These are phyloP conservation scores for Nidularia pulvinata DNA, from an alignment of 768 basidiomycete species.

Conservation along the genomic window DNA sequence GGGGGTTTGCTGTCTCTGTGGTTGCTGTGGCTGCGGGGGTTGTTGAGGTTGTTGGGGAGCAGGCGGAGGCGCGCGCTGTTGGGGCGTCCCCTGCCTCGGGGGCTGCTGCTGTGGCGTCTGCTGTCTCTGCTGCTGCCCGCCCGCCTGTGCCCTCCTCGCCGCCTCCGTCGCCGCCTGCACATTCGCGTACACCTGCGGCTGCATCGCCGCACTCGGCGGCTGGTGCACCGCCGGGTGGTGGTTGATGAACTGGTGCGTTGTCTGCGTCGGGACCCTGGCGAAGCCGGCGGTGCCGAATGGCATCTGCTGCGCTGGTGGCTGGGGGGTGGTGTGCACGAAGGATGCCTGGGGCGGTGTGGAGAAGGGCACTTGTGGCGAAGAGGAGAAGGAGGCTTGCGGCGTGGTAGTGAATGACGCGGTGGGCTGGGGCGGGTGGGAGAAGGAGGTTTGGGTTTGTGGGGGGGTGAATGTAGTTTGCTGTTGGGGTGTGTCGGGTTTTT, in stretches of 20 bases:
- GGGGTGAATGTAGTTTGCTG: conserved; percentile 28
- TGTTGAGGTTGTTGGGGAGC: conserved; percentile 2
- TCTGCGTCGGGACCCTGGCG: too few relatives aligned
- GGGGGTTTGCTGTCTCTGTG: conserved; percentile 13
- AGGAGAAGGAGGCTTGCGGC: conserved; percentile 5
- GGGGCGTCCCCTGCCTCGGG: conserved; percentile 7
- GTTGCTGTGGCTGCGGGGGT: conserved; percentile 11
- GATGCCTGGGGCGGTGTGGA: conserved; percentile 18
- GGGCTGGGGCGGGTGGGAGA: conserved; percentile 17
- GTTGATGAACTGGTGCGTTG: too few relatives aligned
- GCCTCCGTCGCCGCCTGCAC: conserved; percentile 25
- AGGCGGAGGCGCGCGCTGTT: background rate
- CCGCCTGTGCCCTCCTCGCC: conserved; percentile 3
- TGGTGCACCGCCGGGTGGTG: background rate
- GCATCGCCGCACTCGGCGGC: conserved; percentile 17
- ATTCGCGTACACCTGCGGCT: conserved; percentile 32
- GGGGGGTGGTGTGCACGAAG: conserved; percentile 7
- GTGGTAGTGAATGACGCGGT: conserved; percentile 31
- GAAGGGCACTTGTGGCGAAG: background rate
- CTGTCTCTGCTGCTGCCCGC: conserved; percentile 9
- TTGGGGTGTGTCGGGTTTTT: conserved; percentile 9
- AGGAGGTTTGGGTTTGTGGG: conserved; percentile 24
- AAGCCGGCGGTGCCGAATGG: too few relatives aligned
- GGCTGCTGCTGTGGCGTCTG: conserved; percentile 9
- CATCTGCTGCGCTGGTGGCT: conserved; percentile 1